Evolutionary conservation across 345 rosid species (phyloP).

Genomic region (Heritiera littoralis): DNA sequence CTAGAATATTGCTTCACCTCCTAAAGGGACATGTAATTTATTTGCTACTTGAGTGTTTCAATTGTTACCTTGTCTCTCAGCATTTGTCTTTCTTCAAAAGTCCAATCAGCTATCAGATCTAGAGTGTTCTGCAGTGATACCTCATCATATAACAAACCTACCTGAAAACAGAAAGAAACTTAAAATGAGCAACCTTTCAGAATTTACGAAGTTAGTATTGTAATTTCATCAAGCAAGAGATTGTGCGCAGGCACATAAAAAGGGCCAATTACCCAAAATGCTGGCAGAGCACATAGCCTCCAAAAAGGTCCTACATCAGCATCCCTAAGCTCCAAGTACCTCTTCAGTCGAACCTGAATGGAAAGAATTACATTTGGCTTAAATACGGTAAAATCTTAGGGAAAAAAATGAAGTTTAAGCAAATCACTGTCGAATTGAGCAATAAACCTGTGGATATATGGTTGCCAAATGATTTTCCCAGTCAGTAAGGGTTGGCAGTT

Average conservation of each 20-base stretch:
- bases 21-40: background rate
- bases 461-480: constrained; percentile 99
- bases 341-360: constrained; percentile 84
- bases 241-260: constrained; percentile 20
- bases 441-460: constrained; percentile 89
- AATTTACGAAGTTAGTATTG: background rate
- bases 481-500: constrained; percentile 83
- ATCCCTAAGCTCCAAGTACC: constrained; percentile 99
- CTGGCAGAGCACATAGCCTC: constrained; percentile 91
- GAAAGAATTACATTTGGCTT: constrained; percentile 15
- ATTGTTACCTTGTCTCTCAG: constrained; percentile 72
- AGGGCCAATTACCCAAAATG: constrained; percentile 74
- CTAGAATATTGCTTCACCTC: background rate
- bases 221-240: constrained; percentile 11
- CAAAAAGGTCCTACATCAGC: constrained; percentile 99
- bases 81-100: constrained; percentile 85
- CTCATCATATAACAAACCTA: constrained; percentile 86
- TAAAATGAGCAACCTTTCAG: constrained; percentile 21
- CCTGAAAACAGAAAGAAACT: constrained; percentile 48
- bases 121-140: constrained; percentile 68
- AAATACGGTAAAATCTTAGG: constrained; percentile 17
- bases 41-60: background rate
- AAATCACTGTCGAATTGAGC: constrained; percentile 19
- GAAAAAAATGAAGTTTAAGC: constrained; percentile 1
- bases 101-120: constrained; percentile 94